These are phyloP conservation scores for Rhododendron kiyosumense DNA, from an alignment of 148 eudicot species.

Conservation along the genomic window DNA sequence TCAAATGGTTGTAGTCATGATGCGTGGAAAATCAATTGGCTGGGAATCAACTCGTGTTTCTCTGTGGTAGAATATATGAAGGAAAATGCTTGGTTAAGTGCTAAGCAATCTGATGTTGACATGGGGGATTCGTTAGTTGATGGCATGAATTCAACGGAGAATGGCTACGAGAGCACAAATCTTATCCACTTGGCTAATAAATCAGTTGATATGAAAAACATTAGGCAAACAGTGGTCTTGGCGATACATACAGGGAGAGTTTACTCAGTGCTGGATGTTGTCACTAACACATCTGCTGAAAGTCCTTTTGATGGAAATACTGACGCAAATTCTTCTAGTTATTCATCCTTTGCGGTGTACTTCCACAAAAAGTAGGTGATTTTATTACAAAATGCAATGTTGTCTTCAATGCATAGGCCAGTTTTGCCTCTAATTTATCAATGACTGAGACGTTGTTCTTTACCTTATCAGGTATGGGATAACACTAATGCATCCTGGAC, in stretches of 20 bases:
- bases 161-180: constrained; percentile 15
- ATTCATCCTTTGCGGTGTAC: constrained; percentile 63
- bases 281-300: constrained; percentile 48
- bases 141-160: constrained; percentile 14
- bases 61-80: constrained; percentile 60
- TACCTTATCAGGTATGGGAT: constrained; percentile 60
- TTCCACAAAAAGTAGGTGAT: constrained; percentile 54
- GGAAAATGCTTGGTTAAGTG: constrained; percentile 46
- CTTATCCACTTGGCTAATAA: constrained; percentile 56
- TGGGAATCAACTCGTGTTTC: constrained; percentile 57
- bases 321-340: constrained; percentile 22
- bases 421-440: not conserved
- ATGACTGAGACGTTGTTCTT: not conserved
- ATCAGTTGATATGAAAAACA: constrained; percentile 23
- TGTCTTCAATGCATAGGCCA: not conserved
- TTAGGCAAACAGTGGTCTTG: constrained; percentile 60
- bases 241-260: constrained; percentile 85
- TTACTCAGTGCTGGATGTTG: constrained; percentile 48
- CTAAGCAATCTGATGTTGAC: constrained; percentile 29
- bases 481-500: constrained; percentile 57
- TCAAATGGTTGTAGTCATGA: constrained; percentile 18
- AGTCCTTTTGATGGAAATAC: constrained; percentile 65
- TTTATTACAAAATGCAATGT: not conserved
- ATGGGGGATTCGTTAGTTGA: constrained; percentile 12
- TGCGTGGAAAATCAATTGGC: constrained; percentile 58